phyloP scores from a whole-genome alignment of 2,329 filamentous ascomycete species.

The Eutypa lata region DNA sequence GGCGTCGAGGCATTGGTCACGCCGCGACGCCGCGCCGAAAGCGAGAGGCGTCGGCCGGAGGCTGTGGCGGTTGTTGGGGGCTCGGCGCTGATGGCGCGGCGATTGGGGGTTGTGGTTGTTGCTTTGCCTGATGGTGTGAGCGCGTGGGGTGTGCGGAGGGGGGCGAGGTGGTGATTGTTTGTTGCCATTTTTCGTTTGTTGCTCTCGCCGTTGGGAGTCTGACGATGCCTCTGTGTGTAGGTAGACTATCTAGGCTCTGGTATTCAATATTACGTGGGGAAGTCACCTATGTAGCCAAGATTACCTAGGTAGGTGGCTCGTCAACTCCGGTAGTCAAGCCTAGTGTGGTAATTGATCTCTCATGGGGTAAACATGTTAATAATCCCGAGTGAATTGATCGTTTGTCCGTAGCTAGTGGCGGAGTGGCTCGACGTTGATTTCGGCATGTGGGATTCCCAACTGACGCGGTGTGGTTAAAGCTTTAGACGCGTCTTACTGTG shows the following conservation, averaged over 20 bases:
- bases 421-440: too few species aligned
- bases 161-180: constrained; percentile 16
- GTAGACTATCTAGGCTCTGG: not conserved
- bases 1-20: constrained; percentile 41
- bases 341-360: too few species aligned
- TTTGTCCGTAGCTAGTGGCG: too few species aligned
- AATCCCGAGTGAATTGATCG: not conserved
- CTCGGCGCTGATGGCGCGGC: constrained; percentile 31
- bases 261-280: not conserved
- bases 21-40: constrained; percentile 37
- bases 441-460: too few species aligned
- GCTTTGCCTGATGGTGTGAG: not conserved
- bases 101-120: constrained; percentile 24
- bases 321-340: too few species aligned
- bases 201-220: constrained; percentile 6
- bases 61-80: constrained; percentile 34
- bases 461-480: too few species aligned
- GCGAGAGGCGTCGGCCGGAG: constrained; percentile 32
- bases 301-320: too few species aligned
- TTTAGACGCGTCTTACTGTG: not conserved
- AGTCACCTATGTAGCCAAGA: too few species aligned
- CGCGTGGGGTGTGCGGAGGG: constrained; percentile 23
- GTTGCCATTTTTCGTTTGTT: not conserved
- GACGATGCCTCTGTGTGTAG: constrained; percentile 6
- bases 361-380: not conserved